These are phyloP conservation scores for Graphiopsis chlorocephala DNA, from an alignment of 2,329 filamentous ascomycete species.

Conservation along the genomic window DNA sequence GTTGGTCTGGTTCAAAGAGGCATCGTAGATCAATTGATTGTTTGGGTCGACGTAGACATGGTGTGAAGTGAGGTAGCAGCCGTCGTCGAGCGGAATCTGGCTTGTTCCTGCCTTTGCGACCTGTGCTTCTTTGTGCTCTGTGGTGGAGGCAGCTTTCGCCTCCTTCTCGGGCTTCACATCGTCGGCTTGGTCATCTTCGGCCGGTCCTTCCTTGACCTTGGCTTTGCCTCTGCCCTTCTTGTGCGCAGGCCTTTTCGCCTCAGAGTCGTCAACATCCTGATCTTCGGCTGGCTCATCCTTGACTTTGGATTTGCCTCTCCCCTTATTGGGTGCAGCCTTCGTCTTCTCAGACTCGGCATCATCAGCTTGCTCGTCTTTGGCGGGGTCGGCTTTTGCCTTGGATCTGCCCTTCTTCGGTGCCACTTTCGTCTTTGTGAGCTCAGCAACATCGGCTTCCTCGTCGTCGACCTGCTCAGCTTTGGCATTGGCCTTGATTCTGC, in stretches of 20 bases:
- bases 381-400: slow-evolving; percentile 12
- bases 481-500: slow-evolving; percentile 15
- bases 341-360: slow-evolving; percentile 7
- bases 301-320: slow-evolving; percentile 13
- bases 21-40: slow-evolving; percentile 69
- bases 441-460: slow-evolving; percentile 10
- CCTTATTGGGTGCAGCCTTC: slow-evolving; percentile 6
- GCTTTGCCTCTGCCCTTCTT: slow-evolving; percentile 21
- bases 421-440: not conserved
- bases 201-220: slow-evolving; percentile 13
- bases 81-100: slow-evolving; percentile 50
- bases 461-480: slow-evolving; percentile 12
- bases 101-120: slow-evolving; percentile 43
- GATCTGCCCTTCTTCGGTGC: slow-evolving; percentile 19
- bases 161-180: slow-evolving; percentile 1
- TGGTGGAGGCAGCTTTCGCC: slow-evolving; percentile 34
- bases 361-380: slow-evolving; percentile 12
- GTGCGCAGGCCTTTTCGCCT: not conserved
- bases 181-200: slow-evolving; percentile 12
- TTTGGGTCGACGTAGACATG: slow-evolving; percentile 63
- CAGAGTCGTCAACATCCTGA: slow-evolving; percentile 6
- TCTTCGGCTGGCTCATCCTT: slow-evolving; percentile 7
- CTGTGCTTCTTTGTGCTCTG: slow-evolving; percentile 45
- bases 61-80: slow-evolving; percentile 34
- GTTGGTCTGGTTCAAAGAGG: slow-evolving; percentile 75